Base-by-base conservation (phyloP, 352 stramenopile species). In the Phytophthora kernoviae region DNA sequence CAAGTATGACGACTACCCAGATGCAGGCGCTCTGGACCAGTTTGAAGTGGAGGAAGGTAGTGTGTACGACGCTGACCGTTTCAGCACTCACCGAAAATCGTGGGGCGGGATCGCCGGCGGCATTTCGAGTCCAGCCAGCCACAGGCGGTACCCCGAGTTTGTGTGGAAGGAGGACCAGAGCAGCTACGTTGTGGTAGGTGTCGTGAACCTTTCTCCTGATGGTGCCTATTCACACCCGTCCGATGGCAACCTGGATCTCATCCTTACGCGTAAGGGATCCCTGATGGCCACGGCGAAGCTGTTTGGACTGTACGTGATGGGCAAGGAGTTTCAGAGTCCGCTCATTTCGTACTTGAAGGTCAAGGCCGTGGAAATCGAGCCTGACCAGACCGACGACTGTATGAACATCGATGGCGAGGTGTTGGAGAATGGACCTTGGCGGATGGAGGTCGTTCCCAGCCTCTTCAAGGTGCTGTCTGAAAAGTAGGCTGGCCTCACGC, bases 371-470 rank as follows among this genome's bases (percentile, higher is more conserved):
- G 73, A 85, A 41, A 78, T 94, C 34, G 64, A 85, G 33, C 77
- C 81, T 17, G 80, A 93, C 49, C 64, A 92, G 45, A 32, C 62
- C 17, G 60, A 67, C 5, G 78, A 90, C 58, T 78, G 77, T 60
- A 88, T 91, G 76, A 94, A 94, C 67, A 94, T 91, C 46, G 84
- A 94, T 56, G 84, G 84, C 24, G 84, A 94, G 65, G 82, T 91
- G 50, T 64, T 94, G 17, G 43, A 67, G 4, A 70, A 71, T 2
- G 84, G 84, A 5, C 82, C 84, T 0, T 94, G 82, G 80, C 81
- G 81, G n/a, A 91, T 91, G 73, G 84, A 94, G 50, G 73, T 94
- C 22, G 79, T 94, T 17, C 84, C 84, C n/a, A 94, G 84, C 55
- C 73, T 94, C 41, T 94, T 94, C 68, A 94, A 94, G 65, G 84